These are phyloP conservation scores for Aspergillus awamori DNA, from an alignment of 2,329 filamentous ascomycete species.

Conservation along the genomic window DNA sequence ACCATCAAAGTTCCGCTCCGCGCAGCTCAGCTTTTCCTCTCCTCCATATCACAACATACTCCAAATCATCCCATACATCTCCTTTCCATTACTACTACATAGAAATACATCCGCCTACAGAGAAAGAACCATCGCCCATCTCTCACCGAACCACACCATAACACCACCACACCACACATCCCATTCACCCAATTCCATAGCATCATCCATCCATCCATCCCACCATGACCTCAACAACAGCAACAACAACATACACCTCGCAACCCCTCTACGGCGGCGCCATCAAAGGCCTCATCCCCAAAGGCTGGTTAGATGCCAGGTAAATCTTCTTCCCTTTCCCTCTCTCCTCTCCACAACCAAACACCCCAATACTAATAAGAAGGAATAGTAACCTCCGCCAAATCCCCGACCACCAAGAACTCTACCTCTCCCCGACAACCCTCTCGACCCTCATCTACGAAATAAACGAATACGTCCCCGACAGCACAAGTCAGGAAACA, in stretches of 20 bases:
- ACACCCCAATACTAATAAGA: neutral
- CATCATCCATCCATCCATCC: neutral
- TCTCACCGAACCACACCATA: too few species aligned
- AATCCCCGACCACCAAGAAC: constrained; percentile 72
- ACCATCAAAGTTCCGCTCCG: neutral
- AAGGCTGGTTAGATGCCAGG: constrained; percentile 43
- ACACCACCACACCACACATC: neutral
- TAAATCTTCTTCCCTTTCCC: constrained; percentile 13
- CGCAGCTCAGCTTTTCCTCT: neutral
- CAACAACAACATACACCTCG: constrained; percentile 22
- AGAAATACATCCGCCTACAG: too few species aligned
- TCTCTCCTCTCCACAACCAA: neutral
- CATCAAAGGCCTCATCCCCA: constrained; percentile 37
- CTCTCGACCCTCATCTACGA: constrained; percentile 89
- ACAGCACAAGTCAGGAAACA: constrained; percentile 28
- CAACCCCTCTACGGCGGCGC: constrained; percentile 41
- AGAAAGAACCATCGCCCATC: too few species aligned
- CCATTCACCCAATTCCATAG: neutral
- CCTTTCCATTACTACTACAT: too few species aligned
- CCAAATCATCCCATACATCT: too few species aligned
- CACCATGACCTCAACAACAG: constrained; percentile 17
- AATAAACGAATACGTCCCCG: constrained; percentile 76
- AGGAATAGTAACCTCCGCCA: constrained; percentile 35
- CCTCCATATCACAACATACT: neutral
- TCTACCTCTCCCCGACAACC: constrained; percentile 81